These are phyloP conservation scores for Podospora anserina DNA, from an alignment of 495 filamentous ascomycete species.

Conservation along the genomic window DNA sequence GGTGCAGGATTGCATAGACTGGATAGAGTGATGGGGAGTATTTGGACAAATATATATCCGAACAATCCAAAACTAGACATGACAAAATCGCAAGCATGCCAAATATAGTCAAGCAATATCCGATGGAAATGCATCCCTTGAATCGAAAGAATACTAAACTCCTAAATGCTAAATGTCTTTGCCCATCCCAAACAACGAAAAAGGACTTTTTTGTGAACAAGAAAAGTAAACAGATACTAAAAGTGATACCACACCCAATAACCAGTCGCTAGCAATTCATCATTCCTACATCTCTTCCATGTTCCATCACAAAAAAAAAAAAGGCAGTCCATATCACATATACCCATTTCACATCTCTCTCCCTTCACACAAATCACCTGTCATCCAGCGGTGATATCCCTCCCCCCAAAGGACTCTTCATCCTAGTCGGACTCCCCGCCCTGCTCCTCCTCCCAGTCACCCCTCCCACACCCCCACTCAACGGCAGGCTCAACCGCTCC, in stretches of 20 bases:
- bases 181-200: not conserved
- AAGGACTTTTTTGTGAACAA: not conserved
- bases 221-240: not conserved
- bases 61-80: not conserved
- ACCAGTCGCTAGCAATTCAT: not conserved
- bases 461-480: conserved; percentile 44
- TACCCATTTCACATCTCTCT: not conserved
- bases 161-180: not conserved
- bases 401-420: conserved; percentile 60
- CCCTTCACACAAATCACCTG: conserved; percentile 13
- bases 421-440: conserved; percentile 60
- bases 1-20: not conserved
- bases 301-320: conserved; percentile 4
- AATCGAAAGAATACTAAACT: not conserved
- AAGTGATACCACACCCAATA: conserved; percentile 1
- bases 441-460: conserved; percentile 59
- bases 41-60: not conserved
- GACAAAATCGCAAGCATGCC: not conserved
- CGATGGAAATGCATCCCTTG: not conserved
- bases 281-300: not conserved
- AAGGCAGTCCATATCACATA: not conserved
- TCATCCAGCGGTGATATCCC: conserved; percentile 47
- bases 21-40: not conserved
- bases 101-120: too few relatives aligned
- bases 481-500: conserved; percentile 58